Percentiles rank a stretch among this genome's conserved stretches.
These are phyloP conservation scores for Lentinula sp. DNA, from an alignment of 768 basidiomycete genomes.

Conservation along the genomic window DNA sequence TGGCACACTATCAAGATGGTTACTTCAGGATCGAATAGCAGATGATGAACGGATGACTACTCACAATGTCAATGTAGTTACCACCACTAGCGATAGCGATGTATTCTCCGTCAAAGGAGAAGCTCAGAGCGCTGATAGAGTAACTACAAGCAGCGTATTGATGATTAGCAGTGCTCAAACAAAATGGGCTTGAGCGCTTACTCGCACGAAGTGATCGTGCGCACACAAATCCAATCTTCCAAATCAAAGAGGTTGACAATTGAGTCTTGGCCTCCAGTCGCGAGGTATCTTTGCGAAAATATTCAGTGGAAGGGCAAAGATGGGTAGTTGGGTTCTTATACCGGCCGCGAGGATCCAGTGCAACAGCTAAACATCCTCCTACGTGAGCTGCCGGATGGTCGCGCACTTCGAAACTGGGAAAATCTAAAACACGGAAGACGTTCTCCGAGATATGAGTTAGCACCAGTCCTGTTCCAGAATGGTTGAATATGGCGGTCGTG, in stretches of 20 bases:
- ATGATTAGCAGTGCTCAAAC: background rate
- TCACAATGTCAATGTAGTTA: constrained; percentile 71
- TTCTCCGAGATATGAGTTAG: constrained; percentile 60
- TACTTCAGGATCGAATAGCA: background rate
- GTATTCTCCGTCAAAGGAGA: constrained; percentile 82
- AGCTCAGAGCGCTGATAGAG: constrained; percentile 67
- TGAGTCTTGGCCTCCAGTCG: constrained; percentile 76
- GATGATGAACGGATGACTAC: constrained; percentile 18
- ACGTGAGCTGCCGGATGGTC: constrained; percentile 73
- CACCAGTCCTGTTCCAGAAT: constrained; percentile 66
- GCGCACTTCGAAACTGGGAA: constrained; percentile 51
- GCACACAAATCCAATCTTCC: constrained; percentile 73
- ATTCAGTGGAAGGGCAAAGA: background rate
- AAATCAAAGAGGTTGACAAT: constrained; percentile 80
- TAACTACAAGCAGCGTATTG: constrained; percentile 35
- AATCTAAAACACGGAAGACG: constrained; percentile 63
- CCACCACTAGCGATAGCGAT: constrained; percentile 71
- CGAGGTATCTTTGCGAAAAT: constrained; percentile 51
- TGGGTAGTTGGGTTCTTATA: constrained; percentile 11
- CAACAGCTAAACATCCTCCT: constrained; percentile 71
- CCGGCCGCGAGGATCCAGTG: constrained; percentile 78
- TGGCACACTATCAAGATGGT: constrained; percentile 51
- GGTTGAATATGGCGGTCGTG: constrained; percentile 71
- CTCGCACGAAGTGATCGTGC: constrained; percentile 80
- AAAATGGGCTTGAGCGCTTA: constrained; percentile 28